Base-by-base conservation (phyloP, 805 yeast genomes). In the Starmerella geochares region DNA sequence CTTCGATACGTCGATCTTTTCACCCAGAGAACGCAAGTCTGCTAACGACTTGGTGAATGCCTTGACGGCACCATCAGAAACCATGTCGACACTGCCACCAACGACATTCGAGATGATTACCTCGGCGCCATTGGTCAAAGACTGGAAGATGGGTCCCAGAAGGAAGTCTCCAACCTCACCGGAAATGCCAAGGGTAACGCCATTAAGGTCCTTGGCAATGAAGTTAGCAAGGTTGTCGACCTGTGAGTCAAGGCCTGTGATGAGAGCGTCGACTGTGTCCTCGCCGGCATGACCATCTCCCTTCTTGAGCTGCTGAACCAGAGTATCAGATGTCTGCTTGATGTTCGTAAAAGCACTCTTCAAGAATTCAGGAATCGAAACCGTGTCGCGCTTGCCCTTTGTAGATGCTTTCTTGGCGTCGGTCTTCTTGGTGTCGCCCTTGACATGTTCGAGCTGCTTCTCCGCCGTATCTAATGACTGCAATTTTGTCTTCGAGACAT, bases 221-320 rank as follows among this genome's bases (percentile, higher is more conserved):
- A 53, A 49, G 20, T 61, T 61, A 25, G 59, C 55, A 10, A 54
- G 50, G 51, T 64, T 64, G 49, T 64, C 67, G 47, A 60, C 54
- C 54, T 64, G 67, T 19, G 63, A 61, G 51, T 64, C 68, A 17
- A 62, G 53, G 33, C 67, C 67, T 20, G 66, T 60, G 47, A 65
- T 59, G 45, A 52, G 48, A 29, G 59, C 60, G 29, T 51, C 38
- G 44, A 59, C 46, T 25, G 46, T 32, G 19, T 57, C 62, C 51
- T 53, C 43, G 25, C 54, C 52, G 21, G 58, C 60, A 54, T 56
- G 61, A 27, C 61, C 61, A 24, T 54, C 54, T 36, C 27, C 29
- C 17, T 33, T 27, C 47, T 42, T 24, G 48, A 58, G 53, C 55
- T 56, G 52, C 19, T 47, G 31, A 16, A 16, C 47, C 33, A 59